Conservation (phyloP, 2,329 filamentous ascomycete species). For the Pseudofabraea citricarpa region DNA sequence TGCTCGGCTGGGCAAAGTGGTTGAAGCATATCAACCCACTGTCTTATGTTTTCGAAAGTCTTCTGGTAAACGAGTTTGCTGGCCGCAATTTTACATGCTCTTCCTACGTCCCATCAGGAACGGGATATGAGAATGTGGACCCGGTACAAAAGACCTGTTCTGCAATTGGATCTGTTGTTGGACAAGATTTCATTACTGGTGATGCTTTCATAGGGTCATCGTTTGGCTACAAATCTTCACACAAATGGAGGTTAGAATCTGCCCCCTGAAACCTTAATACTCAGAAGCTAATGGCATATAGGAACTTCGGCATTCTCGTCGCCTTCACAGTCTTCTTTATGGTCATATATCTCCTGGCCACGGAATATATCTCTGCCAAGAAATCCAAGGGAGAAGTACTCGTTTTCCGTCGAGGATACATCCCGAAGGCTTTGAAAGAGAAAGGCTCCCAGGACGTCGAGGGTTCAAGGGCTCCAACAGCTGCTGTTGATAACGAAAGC, state of each 20-base stretch:
- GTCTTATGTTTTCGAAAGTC: slow-evolving; percentile 72
- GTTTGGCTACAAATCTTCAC: slow-evolving; percentile 50
- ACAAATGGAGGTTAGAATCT: slow-evolving; percentile 54
- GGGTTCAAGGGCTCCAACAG: slow-evolving; percentile 15
- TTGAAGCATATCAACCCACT: slow-evolving; percentile 61
- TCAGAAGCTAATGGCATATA: too few relatives aligned
- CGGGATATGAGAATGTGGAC: slow-evolving; percentile 10
- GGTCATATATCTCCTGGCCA: slow-evolving; percentile 54
- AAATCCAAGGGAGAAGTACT: slow-evolving; percentile 75
- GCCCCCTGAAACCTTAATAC: too few relatives aligned
- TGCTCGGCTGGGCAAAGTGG: slow-evolving; percentile 80
- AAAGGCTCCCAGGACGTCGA: slow-evolving; percentile 11
- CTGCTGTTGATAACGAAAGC: slow-evolving; percentile 9
- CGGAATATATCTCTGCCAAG: slow-evolving; percentile 58
- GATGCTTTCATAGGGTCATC: slow-evolving; percentile 45
- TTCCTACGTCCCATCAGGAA: slow-evolving; percentile 20
- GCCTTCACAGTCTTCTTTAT: slow-evolving; percentile 61
- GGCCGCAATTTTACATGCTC: slow-evolving; percentile 13
- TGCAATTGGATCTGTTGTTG: slow-evolving; percentile 52
- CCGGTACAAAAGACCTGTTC: slow-evolving; percentile 42
- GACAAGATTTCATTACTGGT: slow-evolving; percentile 40
- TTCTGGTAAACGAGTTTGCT: slow-evolving; percentile 79
- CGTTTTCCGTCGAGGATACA: slow-evolving; percentile 67
- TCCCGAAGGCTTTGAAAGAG: slow-evolving; percentile 18
- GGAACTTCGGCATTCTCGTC: slow-evolving; percentile 64